Evolutionary conservation across 768 basidiomycete genomes (phyloP).

Genomic region (Artomyces pyxidatus): DNA sequence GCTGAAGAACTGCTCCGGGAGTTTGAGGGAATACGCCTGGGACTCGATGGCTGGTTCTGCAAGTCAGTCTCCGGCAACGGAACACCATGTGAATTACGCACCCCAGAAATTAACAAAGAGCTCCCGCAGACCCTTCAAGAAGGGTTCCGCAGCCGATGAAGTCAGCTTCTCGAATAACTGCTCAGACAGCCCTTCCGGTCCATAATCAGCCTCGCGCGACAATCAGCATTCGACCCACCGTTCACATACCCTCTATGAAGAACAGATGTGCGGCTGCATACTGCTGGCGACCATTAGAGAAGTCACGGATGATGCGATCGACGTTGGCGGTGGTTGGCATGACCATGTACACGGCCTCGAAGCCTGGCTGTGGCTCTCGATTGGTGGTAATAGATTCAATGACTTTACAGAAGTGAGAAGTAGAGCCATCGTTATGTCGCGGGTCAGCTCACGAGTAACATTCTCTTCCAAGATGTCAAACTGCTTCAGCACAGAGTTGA

Average conservation of each 20-base stretch:
- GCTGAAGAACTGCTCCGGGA: constrained; percentile 79
- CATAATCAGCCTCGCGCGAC: neutral
- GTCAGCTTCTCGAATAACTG: constrained; percentile 67
- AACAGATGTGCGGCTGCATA: constrained; percentile 87
- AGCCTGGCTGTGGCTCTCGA: constrained; percentile 74
- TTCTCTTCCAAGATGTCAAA: constrained; percentile 95
- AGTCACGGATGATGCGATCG: constrained; percentile 84
- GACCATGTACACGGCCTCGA: constrained; percentile 90
- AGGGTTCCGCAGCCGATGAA: constrained; percentile 66
- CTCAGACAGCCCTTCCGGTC: constrained; percentile 61
- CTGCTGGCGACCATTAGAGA: constrained; percentile 49
- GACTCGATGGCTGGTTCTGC: constrained; percentile 64
- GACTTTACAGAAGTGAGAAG: constrained; percentile 37
- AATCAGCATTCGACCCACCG: neutral
- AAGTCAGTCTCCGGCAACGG: neutral
- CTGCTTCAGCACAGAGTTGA: constrained; percentile 82
- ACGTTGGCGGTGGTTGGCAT: constrained; percentile 95
- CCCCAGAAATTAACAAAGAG: constrained; percentile 92
- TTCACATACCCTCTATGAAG: constrained; percentile 77
- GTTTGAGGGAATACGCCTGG: constrained; percentile 73
- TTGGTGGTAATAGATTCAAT: constrained; percentile 84
- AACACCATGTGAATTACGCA: constrained; percentile 29
- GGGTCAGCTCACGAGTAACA: constrained; percentile 71
- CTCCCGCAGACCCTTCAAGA: constrained; percentile 73
- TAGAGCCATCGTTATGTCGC: neutral